These are phyloP conservation scores for Ophiostoma quercus DNA, from an alignment of 2,329 filamentous ascomycete genomes.

Conservation along the genomic window DNA sequence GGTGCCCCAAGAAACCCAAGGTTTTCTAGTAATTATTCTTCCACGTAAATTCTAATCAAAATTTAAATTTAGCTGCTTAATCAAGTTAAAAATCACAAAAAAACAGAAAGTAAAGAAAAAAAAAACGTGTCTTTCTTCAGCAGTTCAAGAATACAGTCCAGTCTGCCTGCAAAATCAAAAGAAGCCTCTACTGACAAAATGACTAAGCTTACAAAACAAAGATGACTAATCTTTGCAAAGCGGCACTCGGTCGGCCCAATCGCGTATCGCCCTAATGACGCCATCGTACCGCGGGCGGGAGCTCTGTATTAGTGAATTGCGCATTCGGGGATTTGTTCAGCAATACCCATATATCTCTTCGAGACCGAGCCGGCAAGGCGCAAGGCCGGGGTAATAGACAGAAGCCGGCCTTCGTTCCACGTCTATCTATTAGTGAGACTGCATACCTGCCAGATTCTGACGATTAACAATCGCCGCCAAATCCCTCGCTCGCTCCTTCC, in stretches of 20 bases:
- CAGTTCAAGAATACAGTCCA: background rate
- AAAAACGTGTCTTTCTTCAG: too few species aligned
- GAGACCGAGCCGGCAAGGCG: slow-evolving; percentile 5
- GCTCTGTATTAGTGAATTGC: background rate
- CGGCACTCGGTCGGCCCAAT: slow-evolving; percentile 13
- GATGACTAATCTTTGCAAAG: background rate
- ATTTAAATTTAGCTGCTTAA: background rate
- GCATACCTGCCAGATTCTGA: background rate
- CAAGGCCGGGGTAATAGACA: background rate
- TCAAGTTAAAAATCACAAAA: background rate
- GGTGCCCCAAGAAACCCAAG: too few species aligned
- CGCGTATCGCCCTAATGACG: slow-evolving; percentile 5
- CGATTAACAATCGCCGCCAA: background rate
- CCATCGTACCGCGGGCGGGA: background rate
- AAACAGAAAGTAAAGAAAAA: background rate
- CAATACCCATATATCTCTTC: background rate
- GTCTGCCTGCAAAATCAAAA: background rate
- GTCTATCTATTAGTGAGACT: background rate
- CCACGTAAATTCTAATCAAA: too few species aligned
- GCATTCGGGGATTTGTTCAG: background rate
- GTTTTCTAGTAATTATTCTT: too few species aligned
- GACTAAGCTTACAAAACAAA: background rate
- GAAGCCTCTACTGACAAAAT: background rate
- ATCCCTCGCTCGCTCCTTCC: background rate
- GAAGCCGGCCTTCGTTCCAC: background rate